A percentile compares a stretch with the other conserved stretches of the same genome.
These are phyloP conservation scores for Xylaria digitata DNA, from an alignment of 2,329 filamentous ascomycete genomes.

Conservation along the genomic window DNA sequence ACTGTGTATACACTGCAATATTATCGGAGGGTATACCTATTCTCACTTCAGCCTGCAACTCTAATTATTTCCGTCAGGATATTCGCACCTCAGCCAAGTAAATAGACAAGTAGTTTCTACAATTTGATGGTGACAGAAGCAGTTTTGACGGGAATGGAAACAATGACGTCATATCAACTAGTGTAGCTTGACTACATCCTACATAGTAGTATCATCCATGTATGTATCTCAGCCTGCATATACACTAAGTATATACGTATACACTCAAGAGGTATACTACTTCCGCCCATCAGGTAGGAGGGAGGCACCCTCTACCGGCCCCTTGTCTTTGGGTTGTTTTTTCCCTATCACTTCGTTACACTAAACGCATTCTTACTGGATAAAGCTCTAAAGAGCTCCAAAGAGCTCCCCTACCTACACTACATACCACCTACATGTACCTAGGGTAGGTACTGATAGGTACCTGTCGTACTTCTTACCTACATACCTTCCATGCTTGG, in stretches of 20 bases:
- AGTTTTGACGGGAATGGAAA: constrained; percentile 8
- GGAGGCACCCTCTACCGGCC: neutral
- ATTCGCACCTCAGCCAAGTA: too few species aligned
- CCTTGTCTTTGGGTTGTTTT: neutral
- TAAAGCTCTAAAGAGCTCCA: constrained; percentile 14
- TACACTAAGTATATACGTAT: neutral
- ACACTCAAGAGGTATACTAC: constrained; percentile 4
- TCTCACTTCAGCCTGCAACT: neutral
- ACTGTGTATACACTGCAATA: neutral
- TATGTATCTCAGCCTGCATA: neutral
- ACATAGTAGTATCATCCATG: constrained; percentile 1
- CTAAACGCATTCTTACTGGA: constrained; percentile 9
- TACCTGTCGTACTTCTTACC: too few species aligned
- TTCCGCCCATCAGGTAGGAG: too few species aligned
- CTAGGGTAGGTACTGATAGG: too few species aligned
- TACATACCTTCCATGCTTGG: neutral
- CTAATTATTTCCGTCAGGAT: too few species aligned
- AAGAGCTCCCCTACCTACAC: neutral
- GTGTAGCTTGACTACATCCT: neutral
- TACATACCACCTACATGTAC: too few species aligned
- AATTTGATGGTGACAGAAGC: neutral
- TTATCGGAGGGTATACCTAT: neutral
- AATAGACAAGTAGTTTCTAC: too few species aligned
- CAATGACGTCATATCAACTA: constrained; percentile 14
- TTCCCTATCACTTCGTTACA: neutral